Percentiles rank a stretch among this genome's conserved stretches.
These are phyloP conservation scores for Euphorbia schlechtendalii DNA, from an alignment of 441 rosid species.

Conservation along the genomic window DNA sequence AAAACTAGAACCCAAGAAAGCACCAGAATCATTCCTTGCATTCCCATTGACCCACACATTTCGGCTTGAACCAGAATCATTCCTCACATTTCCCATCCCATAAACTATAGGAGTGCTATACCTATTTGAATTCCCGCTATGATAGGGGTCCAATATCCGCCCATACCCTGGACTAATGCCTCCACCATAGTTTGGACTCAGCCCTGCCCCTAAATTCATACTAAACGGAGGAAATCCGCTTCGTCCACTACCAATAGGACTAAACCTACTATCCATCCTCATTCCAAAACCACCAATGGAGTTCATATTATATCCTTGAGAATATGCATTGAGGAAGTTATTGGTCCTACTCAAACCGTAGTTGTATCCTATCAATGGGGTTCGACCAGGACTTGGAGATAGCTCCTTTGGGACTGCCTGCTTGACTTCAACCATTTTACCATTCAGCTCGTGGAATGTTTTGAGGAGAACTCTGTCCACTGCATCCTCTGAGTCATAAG, in stretches of 20 bases:
- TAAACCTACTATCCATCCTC: conserved; percentile 78
- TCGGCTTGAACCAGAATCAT: conserved; percentile 68
- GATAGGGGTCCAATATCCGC: conserved; percentile 72
- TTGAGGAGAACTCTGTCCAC: too few relatives aligned
- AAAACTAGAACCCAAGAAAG: conserved; percentile 51
- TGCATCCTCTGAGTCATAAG: too few relatives aligned
- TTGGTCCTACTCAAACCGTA: conserved; percentile 66
- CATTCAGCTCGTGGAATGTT: too few relatives aligned
- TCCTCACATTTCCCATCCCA: conserved; percentile 63
- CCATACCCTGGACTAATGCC: conserved; percentile 65
- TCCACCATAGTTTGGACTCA: conserved; percentile 59
- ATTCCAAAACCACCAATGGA: conserved; percentile 71
- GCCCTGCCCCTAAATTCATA: conserved; percentile 69
- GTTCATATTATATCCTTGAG: conserved; percentile 70
- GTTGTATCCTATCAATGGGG: conserved; percentile 79
- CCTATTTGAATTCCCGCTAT: conserved; percentile 65
- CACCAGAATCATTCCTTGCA: too few relatives aligned
- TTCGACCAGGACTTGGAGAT: too few relatives aligned
- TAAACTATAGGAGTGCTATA: conserved; percentile 48
- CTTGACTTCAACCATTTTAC: too few relatives aligned
- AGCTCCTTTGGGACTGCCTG: too few relatives aligned
- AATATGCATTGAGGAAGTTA: conserved; percentile 72
- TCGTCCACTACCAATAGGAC: conserved; percentile 64
- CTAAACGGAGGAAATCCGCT: conserved; percentile 68
- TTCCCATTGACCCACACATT: conserved; percentile 86